Evolutionary conservation across 352 stramenopile genomes (phyloP).

Genomic region (Globisporangium mamillatum): DNA sequence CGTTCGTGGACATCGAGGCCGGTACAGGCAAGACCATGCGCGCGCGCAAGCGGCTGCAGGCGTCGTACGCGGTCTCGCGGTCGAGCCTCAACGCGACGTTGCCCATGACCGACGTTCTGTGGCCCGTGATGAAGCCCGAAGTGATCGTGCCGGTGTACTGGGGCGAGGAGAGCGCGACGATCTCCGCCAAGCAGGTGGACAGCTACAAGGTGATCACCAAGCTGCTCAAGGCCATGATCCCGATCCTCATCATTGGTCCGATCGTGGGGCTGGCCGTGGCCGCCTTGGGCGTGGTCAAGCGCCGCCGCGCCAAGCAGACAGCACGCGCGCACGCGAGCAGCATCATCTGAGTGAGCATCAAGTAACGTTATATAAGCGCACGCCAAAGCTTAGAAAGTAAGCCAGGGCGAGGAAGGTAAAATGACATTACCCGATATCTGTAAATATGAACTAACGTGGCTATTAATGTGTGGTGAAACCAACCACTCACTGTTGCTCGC

Average conservation of each 20-base stretch:
- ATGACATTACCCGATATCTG: neutral
- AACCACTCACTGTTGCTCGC: neutral
- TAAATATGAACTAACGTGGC: constrained; percentile 4
- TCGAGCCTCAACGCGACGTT: constrained; percentile 34
- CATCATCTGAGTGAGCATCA: constrained; percentile 29
- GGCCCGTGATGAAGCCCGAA: constrained; percentile 44
- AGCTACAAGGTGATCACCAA: constrained; percentile 49
- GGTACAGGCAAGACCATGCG: constrained; percentile 69
- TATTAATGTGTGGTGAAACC: constrained; percentile 7
- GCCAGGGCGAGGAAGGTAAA: neutral
- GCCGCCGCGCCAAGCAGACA: constrained; percentile 29
- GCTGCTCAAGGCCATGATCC: constrained; percentile 50
- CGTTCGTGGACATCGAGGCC: constrained; percentile 63
- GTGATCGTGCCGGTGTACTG: constrained; percentile 64
- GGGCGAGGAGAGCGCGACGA: constrained; percentile 45
- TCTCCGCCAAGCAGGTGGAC: constrained; percentile 35
- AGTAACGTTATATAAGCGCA: neutral
- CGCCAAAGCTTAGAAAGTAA: neutral
- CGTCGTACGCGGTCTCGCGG: constrained; percentile 48
- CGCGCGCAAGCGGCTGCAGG: constrained; percentile 55
- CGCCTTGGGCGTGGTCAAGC: constrained; percentile 43
- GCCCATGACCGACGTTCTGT: constrained; percentile 67
- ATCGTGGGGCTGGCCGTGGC: constrained; percentile 39
- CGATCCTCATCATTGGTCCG: constrained; percentile 54
- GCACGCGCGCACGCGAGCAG: constrained; percentile 23